A percentile compares a stretch with the other conserved stretches of the same genome.
phyloP scores from a whole-genome alignment of 2,329 filamentous ascomycete genomes.

The Aspergillus chevalieri region DNA sequence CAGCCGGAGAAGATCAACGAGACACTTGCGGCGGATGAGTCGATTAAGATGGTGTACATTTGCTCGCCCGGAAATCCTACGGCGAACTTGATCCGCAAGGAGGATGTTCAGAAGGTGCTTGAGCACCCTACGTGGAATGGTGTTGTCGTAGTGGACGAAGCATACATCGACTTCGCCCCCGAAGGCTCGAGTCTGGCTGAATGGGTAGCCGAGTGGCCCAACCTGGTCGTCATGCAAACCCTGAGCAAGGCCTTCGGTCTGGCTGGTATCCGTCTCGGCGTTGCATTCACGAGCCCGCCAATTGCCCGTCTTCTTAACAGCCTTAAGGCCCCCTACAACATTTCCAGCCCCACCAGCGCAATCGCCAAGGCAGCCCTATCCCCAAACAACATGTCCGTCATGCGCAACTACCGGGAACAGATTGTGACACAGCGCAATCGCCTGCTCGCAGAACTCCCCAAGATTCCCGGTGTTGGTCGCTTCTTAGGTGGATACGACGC shows the following conservation, averaged over 20 bases:
- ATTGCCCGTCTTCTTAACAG: slow-evolving; percentile 80
- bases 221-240: slow-evolving; percentile 96
- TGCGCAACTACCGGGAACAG: slow-evolving; percentile 63
- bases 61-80: slow-evolving; percentile 96
- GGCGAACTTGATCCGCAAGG: slow-evolving; percentile 68
- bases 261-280: slow-evolving; percentile 85
- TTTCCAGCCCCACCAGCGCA: slow-evolving; percentile 78
- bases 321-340: slow-evolving; percentile 94
- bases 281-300: slow-evolving; percentile 68
- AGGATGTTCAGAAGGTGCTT: slow-evolving; percentile 66
- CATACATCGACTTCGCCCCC: slow-evolving; percentile 90
- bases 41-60: slow-evolving; percentile 84
- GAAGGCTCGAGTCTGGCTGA: slow-evolving; percentile 76
- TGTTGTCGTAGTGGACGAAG: slow-evolving; percentile 86
- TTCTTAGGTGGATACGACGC: slow-evolving; percentile 73
- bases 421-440: slow-evolving; percentile 73
- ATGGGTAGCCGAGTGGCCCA: slow-evolving; percentile 88
- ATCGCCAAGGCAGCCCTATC: slow-evolving; percentile 70
- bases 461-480: slow-evolving; percentile 69
- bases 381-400: slow-evolving; percentile 61
- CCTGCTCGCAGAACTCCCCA: slow-evolving; percentile 65
- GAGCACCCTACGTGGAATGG: slow-evolving; percentile 93
- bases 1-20: slow-evolving; percentile 63
- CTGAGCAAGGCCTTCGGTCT: slow-evolving; percentile 97
- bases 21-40: slow-evolving; percentile 55